A percentile compares a stretch with the other conserved stretches of the same genome.
Conservation (phyloP, 2,329 filamentous ascomycete species). For the Paraphoma chrysanthemicola region DNA sequence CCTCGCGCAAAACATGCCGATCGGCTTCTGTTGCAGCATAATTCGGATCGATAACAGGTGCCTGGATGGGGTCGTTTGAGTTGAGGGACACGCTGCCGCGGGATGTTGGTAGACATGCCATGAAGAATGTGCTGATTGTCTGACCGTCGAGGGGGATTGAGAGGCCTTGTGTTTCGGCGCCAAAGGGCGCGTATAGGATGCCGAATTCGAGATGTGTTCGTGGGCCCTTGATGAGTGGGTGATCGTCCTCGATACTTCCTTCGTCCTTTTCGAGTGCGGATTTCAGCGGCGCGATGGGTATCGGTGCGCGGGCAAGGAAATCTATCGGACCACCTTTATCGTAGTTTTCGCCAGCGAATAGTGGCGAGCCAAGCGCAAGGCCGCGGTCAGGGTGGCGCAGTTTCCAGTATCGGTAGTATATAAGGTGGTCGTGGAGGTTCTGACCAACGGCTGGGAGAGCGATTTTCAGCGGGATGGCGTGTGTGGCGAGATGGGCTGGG, state of each 20-base stretch:
- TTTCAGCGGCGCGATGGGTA: constrained; percentile 13
- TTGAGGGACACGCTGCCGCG: constrained; percentile 59
- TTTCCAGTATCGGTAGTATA: constrained; percentile 34
- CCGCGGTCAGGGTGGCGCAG: constrained; percentile 29
- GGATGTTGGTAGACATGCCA: constrained; percentile 36
- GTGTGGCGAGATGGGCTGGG: constrained; percentile 55
- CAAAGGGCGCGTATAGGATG: constrained; percentile 22
- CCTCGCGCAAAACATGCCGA: constrained; percentile 55
- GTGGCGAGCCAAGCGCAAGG: constrained; percentile 26
- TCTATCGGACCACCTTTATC: constrained; percentile 31
- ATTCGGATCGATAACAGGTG: constrained; percentile 62
- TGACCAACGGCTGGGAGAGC: constrained; percentile 67
- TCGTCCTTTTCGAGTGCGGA: constrained; percentile 24
- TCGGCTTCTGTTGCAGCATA: constrained; percentile 59
- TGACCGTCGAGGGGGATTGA: constrained; percentile 24
- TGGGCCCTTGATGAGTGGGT: constrained; percentile 5
- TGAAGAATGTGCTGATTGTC: constrained; percentile 26
- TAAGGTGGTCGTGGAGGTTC: constrained; percentile 66
- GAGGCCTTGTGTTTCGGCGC: constrained; percentile 16
- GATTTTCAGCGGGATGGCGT: constrained; percentile 59
- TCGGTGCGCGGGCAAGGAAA: constrained; percentile 22
- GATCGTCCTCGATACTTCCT: background rate
- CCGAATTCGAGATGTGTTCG: constrained; percentile 26
- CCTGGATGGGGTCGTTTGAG: constrained; percentile 53
- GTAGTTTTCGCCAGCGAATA: constrained; percentile 21